These are phyloP conservation scores for Nicotiana paniculata DNA, from an alignment of 257 asterid genomes.

Conservation along the genomic window DNA sequence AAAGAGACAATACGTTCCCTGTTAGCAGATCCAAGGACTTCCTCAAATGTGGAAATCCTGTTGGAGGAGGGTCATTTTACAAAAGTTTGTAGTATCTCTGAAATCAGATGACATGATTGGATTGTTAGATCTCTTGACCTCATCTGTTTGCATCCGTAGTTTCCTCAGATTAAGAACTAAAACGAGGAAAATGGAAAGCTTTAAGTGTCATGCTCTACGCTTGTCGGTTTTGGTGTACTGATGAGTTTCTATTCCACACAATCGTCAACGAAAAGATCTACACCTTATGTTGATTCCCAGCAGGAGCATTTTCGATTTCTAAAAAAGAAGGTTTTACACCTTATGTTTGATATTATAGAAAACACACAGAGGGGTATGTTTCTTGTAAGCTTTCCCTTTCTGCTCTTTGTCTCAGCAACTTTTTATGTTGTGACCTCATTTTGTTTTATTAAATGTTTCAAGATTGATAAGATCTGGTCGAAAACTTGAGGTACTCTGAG, in stretches of 20 bases:
- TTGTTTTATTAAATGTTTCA: not conserved
- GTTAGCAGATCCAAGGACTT: constrained; percentile 21
- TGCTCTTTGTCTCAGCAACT: not conserved
- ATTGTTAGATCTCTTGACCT: not conserved
- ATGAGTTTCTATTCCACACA: not conserved
- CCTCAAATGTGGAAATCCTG: constrained; percentile 21
- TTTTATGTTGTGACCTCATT: not conserved
- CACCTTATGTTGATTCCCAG: not conserved
- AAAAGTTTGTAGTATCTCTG: constrained; percentile 6
- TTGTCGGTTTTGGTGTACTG: not conserved
- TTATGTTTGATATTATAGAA: not conserved
- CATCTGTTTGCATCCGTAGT: not conserved
- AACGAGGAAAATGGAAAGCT: not conserved
- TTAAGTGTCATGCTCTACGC: not conserved
- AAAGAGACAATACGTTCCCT: constrained; percentile 25
- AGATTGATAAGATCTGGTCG: not conserved
- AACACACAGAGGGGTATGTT: not conserved
- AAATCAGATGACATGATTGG: not conserved
- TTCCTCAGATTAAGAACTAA: not conserved
- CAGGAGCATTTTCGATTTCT: too few relatives aligned
- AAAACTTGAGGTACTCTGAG: not conserved
- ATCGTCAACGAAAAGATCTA: not conserved
- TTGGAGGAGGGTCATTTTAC: constrained; percentile 16
- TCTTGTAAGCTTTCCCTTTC: not conserved
- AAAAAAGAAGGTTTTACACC: too few relatives aligned